Conservation (phyloP, 148 eudicot genomes). For the Tetragonia tetragonoides region DNA sequence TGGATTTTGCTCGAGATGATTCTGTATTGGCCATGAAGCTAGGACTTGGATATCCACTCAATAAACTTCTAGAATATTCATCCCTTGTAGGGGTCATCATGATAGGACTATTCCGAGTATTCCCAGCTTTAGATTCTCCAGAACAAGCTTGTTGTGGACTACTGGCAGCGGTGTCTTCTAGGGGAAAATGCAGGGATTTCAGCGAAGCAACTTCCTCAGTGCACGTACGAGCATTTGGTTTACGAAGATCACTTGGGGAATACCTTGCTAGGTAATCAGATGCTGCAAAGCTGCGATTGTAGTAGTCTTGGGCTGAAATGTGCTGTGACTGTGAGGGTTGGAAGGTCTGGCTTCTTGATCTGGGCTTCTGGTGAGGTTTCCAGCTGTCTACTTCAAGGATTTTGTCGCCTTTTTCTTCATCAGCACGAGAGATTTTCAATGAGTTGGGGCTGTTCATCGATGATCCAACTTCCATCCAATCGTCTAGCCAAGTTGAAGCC, state of each 20-base stretch:
- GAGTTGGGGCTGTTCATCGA: slow-evolving; percentile 48
- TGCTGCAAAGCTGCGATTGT: slow-evolving; percentile 40
- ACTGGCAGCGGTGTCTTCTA: slow-evolving; percentile 39
- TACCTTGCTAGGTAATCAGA: slow-evolving; percentile 43
- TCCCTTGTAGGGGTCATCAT: slow-evolving; percentile 53
- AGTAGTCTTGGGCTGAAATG: slow-evolving; percentile 35
- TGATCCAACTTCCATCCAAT: slow-evolving; percentile 60
- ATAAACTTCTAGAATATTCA: slow-evolving; percentile 52
- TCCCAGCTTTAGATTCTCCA: slow-evolving; percentile 48
- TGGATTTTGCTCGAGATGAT: slow-evolving; percentile 58
- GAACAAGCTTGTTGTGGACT: slow-evolving; percentile 45
- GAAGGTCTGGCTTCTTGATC: slow-evolving; percentile 20
- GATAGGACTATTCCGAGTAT: slow-evolving; percentile 44
- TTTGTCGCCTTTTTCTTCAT: slow-evolving; percentile 69
- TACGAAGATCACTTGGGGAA: slow-evolving; percentile 34
- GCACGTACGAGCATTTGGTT: slow-evolving; percentile 43
- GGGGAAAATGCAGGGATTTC: slow-evolving; percentile 44
- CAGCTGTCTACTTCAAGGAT: slow-evolving; percentile 86
- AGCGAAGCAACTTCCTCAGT: slow-evolving; percentile 45
- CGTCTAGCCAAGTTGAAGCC: slow-evolving; percentile 53
- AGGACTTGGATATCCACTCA: slow-evolving; percentile 46
- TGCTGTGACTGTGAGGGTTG: slow-evolving; percentile 38
- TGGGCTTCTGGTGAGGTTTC: slow-evolving; percentile 51
- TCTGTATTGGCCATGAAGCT: slow-evolving; percentile 77
- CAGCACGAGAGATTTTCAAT: slow-evolving; percentile 23